These are phyloP conservation scores for Senna siamea DNA, from an alignment of 306 rosid genomes.

Conservation along the genomic window DNA sequence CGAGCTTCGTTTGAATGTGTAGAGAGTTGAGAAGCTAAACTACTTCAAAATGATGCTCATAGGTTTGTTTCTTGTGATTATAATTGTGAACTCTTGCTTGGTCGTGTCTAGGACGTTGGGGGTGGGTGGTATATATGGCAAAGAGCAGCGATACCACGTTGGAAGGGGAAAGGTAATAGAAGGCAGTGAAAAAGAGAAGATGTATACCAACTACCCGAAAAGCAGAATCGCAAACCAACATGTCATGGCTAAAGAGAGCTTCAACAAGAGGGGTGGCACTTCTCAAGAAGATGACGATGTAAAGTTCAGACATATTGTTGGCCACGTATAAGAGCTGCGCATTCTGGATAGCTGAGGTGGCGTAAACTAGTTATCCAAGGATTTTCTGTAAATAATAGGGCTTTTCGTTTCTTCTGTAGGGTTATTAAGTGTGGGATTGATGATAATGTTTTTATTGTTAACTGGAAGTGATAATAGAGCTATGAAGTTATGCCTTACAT, in stretches of 20 bases:
- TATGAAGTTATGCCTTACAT: neutral
- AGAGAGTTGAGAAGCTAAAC: constrained; percentile 14
- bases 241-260: constrained; percentile 48
- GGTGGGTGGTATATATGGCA: constrained; percentile 52
- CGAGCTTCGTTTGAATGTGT: constrained; percentile 4
- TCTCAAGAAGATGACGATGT: constrained; percentile 43
- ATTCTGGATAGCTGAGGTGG: neutral
- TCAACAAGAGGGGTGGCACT: constrained; percentile 41
- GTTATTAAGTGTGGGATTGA: neutral
- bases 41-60: constrained; percentile 51
- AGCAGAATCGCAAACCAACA: constrained; percentile 48
- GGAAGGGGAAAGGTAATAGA: constrained; percentile 41
- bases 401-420: neutral
- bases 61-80: constrained; percentile 41
- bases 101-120: constrained; percentile 45
- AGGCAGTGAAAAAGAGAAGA: constrained; percentile 40
- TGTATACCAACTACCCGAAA: constrained; percentile 32
- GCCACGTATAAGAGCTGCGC: constrained; percentile 37
- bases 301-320: constrained; percentile 32
- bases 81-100: constrained; percentile 39
- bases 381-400: constrained; percentile 1
- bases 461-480: neutral
- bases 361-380: neutral
- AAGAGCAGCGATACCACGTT: constrained; percentile 46
- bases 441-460: neutral